Conservation (phyloP, 1,284 basidiomycete genomes). For the Agaricales sp. region DNA sequence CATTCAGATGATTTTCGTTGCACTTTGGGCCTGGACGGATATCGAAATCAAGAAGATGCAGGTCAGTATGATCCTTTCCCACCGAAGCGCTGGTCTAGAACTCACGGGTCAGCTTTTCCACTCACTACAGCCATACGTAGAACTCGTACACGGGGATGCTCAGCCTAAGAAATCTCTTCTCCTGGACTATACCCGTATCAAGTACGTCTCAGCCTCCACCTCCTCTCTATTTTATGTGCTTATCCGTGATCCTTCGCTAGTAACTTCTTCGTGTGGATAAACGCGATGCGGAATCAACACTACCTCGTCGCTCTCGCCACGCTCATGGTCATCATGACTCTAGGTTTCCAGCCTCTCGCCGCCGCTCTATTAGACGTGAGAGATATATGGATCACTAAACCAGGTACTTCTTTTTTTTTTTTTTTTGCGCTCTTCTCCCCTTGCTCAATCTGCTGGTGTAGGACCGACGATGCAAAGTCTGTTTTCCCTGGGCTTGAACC, state of each 20-base stretch:
- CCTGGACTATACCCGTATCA: conserved; percentile 41
- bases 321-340: conserved; percentile 32
- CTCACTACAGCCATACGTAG: conserved; percentile 36
- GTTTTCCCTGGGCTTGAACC: conserved; percentile 31
- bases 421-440: neutral
- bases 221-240: conserved; percentile 2
- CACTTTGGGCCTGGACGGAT: conserved; percentile 44
- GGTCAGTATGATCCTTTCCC: conserved; percentile 16
- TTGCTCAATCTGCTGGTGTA: conserved; percentile 12
- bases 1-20: conserved; percentile 20
- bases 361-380: conserved; percentile 36
- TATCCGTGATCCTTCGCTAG: conserved; percentile 14
- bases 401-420: conserved; percentile 22
- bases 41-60: conserved; percentile 46
- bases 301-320: conserved; percentile 36
- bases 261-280: conserved; percentile 35
- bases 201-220: conserved; percentile 23
- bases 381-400: conserved; percentile 28
- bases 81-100: neutral
- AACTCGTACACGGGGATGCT: conserved; percentile 41
- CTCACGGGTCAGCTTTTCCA: neutral
- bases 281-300: conserved; percentile 32
- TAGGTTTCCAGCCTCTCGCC: conserved; percentile 39
- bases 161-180: conserved; percentile 37
- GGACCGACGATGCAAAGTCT: conserved; percentile 26